Evolutionary conservation across 2,329 filamentous ascomycete species (phyloP).

Genomic region (Apiospora kogelbergensis): DNA sequence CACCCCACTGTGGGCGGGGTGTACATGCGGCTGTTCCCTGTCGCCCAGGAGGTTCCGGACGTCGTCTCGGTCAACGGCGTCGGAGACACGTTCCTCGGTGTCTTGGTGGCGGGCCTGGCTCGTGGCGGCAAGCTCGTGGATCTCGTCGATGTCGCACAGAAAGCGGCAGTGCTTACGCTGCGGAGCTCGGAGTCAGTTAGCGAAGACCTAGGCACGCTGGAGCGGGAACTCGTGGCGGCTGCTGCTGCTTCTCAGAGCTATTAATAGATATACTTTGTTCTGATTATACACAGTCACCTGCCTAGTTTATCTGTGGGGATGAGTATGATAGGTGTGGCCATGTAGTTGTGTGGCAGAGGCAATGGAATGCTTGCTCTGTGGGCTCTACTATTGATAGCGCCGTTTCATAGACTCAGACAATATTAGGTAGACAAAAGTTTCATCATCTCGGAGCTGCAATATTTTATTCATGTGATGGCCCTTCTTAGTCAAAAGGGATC

Average conservation of each 20-base stretch:
- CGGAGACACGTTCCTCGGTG: conserved; percentile 88
- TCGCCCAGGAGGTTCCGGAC: conserved; percentile 65
- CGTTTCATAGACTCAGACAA: neutral
- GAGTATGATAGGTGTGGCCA: neutral
- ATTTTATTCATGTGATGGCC: neutral
- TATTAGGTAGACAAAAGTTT: neutral
- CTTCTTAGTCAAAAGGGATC: conserved; percentile 73
- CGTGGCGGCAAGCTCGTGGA: conserved; percentile 56
- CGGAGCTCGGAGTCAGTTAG: conserved; percentile 74
- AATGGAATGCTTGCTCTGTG: neutral
- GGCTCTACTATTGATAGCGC: neutral
- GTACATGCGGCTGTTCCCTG: conserved; percentile 75
- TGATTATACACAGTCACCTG: neutral
- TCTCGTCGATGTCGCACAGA: conserved; percentile 77
- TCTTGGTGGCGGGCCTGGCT: conserved; percentile 76
- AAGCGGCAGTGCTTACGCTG: conserved; percentile 76
- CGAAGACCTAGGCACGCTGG: conserved; percentile 49
- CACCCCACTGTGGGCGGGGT: conserved; percentile 67
- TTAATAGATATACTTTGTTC: neutral
- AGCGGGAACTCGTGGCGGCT: conserved; percentile 33
- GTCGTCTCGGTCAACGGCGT: conserved; percentile 91
- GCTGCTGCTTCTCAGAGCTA: conserved; percentile 11
- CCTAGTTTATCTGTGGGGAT: neutral
- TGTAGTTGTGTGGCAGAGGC: too few species aligned
- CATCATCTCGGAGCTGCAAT: neutral